Base-by-base conservation (phyloP, 495 filamentous ascomycete genomes). In the Aspergillus mulundensis region DNA sequence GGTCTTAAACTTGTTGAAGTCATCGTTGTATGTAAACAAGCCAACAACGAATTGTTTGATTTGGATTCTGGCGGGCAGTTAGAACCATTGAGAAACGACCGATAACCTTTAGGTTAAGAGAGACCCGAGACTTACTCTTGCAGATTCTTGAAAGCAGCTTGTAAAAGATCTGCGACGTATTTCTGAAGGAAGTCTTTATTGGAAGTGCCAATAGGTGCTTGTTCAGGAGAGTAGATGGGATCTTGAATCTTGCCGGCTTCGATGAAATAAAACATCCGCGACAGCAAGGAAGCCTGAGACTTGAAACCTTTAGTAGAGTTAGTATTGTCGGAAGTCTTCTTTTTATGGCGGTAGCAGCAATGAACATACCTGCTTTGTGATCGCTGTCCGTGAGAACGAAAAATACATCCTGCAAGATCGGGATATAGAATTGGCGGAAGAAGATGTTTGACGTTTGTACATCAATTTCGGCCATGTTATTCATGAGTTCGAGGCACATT, bases 401-500 rank as follows among this genome's bases (percentile, higher is more conserved):
- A 81, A 99, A 96, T 16, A 97, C 89, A 67, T 99, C 94, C 72
- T 97, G 94, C 19, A 99, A 78, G 61, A 99, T 99, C 2, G 88
- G 80, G 38, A 96, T 83, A 67, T 90, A 97, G 73, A 97, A 99
- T 65, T 91, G 90, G 63, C 91, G 90, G 84, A 99, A 99, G 79
- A 99, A 99, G 53, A 87, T 86, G 62, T 88, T 91, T 57, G 91
- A 89, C 6, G 90, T 97, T 64, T 86, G 78, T 23, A 81, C 70
- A 66, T 96, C 90, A 12, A 91, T 92, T 61, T 97, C 93, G 14
- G 91, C 89, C 75, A 99, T 95, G 68, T 99, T 97, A 68, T 87
- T 91, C 74, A 99, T 94, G 56, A 99, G 78, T 72, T 99, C 94
- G 59, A 96, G 86, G 72, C 94, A 99, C 95, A 97, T 99, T 68